Base-by-base conservation (phyloP, 257 asterid genomes). In the Salvia miltiorrhiza region DNA sequence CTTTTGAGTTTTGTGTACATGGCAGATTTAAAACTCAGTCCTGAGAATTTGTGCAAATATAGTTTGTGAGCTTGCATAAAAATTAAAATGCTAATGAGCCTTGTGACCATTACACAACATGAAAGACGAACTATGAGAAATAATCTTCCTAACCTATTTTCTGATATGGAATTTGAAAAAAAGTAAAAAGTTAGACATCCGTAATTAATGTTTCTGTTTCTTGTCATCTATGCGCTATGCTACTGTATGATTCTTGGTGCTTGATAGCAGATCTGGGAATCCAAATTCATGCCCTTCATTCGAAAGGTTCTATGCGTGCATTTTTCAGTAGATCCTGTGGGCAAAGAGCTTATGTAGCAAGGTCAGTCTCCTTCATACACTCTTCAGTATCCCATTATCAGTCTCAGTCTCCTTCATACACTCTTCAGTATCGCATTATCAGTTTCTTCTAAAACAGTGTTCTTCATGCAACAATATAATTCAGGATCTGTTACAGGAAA, bases 341-440 rank as follows among this genome's bases (percentile, higher is more conserved):
- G 89, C 78, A 80, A 79, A 11, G 90, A 89, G 82, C 92, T 89
- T 59, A 87, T 89, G 95, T 87, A 87, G 69, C 81, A 23, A 78
- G 83, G 83, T 80, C 14, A 35, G 72, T 67, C 30, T 50, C 57
- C 48, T 65, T 47, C 30, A 23, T 57, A 8, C 16, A 10, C 50
- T 12, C 59, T 62, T 43, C 32, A 41, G 55, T n/a, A n/a, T n/a
- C n/a, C n/a, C n/a, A n/a, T n/a, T n/a, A n/a, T n/a, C n/a, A n/a
- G n/a, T n/a, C n/a, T n/a, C n/a, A n/a, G n/a, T n/a, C n/a, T n/a
- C n/a, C n/a, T n/a, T n/a, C n/a, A n/a, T n/a, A n/a, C n/a, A n/a
- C n/a, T n/a, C n/a, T n/a, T n/a, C n/a, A n/a, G n/a, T 16, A 48
- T 44, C n/a, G 50, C 20, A 24, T 17, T 4, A 57, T 21, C 52